Percentiles rank a stretch among this genome's conserved stretches.
These are phyloP conservation scores for Termitomyces sp. DNA, from an alignment of 768 basidiomycete genomes.

Conservation along the genomic window DNA sequence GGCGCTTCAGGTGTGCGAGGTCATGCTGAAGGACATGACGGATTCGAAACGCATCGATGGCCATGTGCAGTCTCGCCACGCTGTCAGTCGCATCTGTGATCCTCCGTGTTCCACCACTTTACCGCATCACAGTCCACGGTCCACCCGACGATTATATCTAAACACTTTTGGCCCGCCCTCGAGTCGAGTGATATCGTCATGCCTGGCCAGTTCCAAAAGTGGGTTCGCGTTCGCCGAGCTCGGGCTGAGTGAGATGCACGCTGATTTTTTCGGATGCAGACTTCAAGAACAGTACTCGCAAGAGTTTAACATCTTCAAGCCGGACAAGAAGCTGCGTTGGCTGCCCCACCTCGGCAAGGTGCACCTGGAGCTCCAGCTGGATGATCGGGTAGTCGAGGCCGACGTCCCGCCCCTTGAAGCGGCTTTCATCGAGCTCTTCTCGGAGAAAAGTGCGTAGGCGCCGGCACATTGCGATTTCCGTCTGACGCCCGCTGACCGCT, in stretches of 20 bases:
- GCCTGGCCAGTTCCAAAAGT: constrained; percentile 85
- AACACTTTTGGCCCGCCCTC: constrained; percentile 91
- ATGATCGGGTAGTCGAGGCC: constrained; percentile 70
- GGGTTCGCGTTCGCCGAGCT: too few species aligned
- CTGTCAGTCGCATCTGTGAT: constrained; percentile 35
- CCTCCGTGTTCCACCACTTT: neutral
- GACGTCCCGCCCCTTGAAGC: constrained; percentile 89
- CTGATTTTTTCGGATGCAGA: too few species aligned
- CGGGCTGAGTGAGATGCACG: too few species aligned
- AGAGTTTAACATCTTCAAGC: constrained; percentile 80
- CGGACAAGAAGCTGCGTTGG: constrained; percentile 89
- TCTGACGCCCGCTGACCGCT: neutral
- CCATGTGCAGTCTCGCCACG: constrained; percentile 73
- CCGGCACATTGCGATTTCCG: neutral
- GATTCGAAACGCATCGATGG: constrained; percentile 88
- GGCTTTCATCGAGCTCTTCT: constrained; percentile 84
- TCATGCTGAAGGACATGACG: constrained; percentile 97
- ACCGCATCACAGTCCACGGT: constrained; percentile 48
- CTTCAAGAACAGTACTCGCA: constrained; percentile 72
- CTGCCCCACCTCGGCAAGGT: constrained; percentile 86
- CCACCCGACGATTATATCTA: constrained; percentile 88
- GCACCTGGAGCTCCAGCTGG: constrained; percentile 71
- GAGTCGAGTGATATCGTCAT: constrained; percentile 69
- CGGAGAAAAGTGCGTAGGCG: constrained; percentile 47
- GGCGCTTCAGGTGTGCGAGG: constrained; percentile 91